Percentiles rank a stretch among this genome's conserved stretches.
phyloP scores from a whole-genome alignment of 2,329 filamentous ascomycete species.

The Sporothrix protearum region DNA sequence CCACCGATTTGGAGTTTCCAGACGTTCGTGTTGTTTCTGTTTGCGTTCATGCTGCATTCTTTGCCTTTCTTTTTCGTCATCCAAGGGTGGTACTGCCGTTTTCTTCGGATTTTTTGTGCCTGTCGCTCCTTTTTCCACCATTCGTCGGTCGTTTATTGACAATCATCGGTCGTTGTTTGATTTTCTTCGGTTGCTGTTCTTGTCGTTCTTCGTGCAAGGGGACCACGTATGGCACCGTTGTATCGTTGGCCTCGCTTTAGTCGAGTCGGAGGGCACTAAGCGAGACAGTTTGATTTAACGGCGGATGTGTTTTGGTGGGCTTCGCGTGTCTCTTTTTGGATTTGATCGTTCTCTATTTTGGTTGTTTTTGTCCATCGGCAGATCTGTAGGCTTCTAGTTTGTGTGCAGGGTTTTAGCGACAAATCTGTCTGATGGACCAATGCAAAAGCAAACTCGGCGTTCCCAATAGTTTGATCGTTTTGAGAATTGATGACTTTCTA shows the following conservation, averaged over 20 bases:
- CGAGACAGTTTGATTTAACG: background rate
- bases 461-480: background rate
- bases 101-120: background rate
- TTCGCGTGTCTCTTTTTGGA: background rate
- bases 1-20: background rate
- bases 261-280: background rate
- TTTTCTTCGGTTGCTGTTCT: background rate
- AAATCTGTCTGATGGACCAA: background rate
- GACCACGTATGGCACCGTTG: background rate
- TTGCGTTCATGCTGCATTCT: background rate
- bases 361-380: background rate
- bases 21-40: background rate
- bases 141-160: background rate
- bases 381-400: background rate
- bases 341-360: background rate
- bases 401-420: background rate
- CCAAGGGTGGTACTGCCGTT: background rate
- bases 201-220: background rate
- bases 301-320: background rate
- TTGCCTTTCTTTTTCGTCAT: background rate
- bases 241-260: background rate
- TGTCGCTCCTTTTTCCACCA: background rate
- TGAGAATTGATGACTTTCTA: background rate
- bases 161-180: background rate
- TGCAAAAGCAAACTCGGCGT: background rate